These are phyloP conservation scores for Mycosphaerelloides madeirae DNA, from an alignment of 2,329 filamentous ascomycete species.

Conservation along the genomic window DNA sequence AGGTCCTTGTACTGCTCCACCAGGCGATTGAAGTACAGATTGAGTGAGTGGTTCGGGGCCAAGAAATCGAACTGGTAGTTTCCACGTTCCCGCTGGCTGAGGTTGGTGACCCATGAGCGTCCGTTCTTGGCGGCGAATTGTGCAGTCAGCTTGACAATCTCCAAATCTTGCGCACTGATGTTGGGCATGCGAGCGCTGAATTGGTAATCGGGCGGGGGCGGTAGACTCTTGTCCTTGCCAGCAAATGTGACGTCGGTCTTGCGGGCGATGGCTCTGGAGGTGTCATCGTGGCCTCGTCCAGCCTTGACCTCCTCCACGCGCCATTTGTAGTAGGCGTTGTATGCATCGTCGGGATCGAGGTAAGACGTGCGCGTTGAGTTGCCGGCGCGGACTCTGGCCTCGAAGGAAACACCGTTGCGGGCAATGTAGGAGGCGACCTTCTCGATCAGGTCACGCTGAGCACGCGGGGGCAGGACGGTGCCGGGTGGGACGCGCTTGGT, in stretches of 20 bases:
- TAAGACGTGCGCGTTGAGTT: conserved; percentile 84
- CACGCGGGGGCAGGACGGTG: conserved; percentile 77
- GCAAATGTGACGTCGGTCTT: conserved; percentile 37
- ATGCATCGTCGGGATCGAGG: conserved; percentile 72
- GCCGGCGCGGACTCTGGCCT: conserved; percentile 81
- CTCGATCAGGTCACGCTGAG: conserved; percentile 80
- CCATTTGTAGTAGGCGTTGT: conserved; percentile 87
- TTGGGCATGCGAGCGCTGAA: conserved; percentile 97
- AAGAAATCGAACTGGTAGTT: conserved; percentile 97
- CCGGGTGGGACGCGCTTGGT: conserved; percentile 74
- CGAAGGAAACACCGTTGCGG: conserved; percentile 61
- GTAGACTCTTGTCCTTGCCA: conserved; percentile 67
- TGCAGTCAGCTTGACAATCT: conserved; percentile 69
- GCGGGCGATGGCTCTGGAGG: conserved; percentile 30
- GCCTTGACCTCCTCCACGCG: conserved; percentile 78
- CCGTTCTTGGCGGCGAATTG: conserved; percentile 91
- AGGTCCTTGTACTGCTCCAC: conserved; percentile 90
- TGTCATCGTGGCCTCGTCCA: conserved; percentile 70
- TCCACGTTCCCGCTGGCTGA: conserved; percentile 81
- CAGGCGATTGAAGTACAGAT: conserved; percentile 89
- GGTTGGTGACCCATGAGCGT: conserved; percentile 80
- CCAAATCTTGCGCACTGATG: conserved; percentile 89
- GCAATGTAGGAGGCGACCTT: conserved; percentile 92
- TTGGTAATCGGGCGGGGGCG: conserved; percentile 73
- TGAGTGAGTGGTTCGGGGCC: conserved; percentile 88